Conservation (phyloP, 2,329 filamentous ascomycete genomes). For the Dactylonectria macrodidyma region DNA sequence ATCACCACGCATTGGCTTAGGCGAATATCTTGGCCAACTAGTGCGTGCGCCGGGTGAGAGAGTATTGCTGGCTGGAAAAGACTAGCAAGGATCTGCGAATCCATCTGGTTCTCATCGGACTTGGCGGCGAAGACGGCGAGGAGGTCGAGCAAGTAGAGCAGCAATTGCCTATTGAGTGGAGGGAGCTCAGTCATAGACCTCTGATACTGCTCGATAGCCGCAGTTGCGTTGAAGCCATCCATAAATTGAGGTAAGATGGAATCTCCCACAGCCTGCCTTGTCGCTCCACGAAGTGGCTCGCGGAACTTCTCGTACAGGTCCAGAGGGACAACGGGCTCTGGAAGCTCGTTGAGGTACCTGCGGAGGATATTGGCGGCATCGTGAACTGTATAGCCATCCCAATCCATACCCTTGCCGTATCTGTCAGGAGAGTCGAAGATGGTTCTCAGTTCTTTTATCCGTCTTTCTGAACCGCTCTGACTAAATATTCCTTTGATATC, state of each 20-base stretch:
- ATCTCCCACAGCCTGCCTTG: constrained; percentile 80
- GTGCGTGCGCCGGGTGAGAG: constrained; percentile 93
- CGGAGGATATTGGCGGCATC: constrained; percentile 97
- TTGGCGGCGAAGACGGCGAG: constrained; percentile 98
- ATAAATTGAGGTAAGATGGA: constrained; percentile 79
- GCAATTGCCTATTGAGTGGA: constrained; percentile 90
- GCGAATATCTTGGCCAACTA: constrained; percentile 94
- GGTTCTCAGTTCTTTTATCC: constrained; percentile 95
- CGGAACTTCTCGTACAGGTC: constrained; percentile 94
- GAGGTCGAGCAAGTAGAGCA: constrained; percentile 95
- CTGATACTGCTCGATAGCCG: constrained; percentile 88
- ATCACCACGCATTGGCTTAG: constrained; percentile 97
- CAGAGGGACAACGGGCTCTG: constrained; percentile 95
- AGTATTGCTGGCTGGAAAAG: constrained; percentile 98
- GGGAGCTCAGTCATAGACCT: constrained; percentile 92
- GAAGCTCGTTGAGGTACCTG: constrained; percentile 95
- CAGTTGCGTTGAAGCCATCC: constrained; percentile 73
- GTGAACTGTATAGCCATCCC: constrained; percentile 98
- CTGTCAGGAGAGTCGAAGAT: constrained; percentile 95
- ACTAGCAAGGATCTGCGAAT: constrained; percentile 90
- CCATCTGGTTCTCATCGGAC: constrained; percentile 97
- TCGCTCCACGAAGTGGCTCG: constrained; percentile 81
- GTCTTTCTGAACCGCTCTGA: constrained; percentile 94
- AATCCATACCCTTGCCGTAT: constrained; percentile 96
- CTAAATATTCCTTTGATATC: constrained; percentile 97